phyloP scores from a whole-genome alignment of 2,329 filamentous ascomycete species.

The Claviceps capensis region DNA sequence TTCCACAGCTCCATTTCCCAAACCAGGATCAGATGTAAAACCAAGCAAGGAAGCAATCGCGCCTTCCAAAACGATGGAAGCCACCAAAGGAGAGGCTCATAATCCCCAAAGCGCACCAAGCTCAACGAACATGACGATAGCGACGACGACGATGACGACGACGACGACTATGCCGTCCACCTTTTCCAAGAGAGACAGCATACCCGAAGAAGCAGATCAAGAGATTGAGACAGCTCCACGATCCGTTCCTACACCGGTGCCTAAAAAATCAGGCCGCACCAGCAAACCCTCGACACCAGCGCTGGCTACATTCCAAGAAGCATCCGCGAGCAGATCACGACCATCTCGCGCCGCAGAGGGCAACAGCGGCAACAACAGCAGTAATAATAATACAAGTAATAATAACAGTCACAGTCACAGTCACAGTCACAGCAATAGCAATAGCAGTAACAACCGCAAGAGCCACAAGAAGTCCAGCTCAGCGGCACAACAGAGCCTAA shows the following conservation, averaged over 20 bases:
- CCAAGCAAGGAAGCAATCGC: constrained; percentile 32
- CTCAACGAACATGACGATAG: constrained; percentile 10
- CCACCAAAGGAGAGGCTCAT: constrained; percentile 21
- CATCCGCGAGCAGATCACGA: constrained; percentile 30
- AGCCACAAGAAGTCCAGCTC: constrained; percentile 44
- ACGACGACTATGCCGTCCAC: constrained; percentile 4
- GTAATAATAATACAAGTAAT: neutral
- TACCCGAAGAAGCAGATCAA: constrained; percentile 21
- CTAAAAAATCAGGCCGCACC: constrained; percentile 51
- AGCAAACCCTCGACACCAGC: constrained; percentile 55
- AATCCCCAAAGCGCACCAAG: constrained; percentile 12
- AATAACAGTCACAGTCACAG: neutral
- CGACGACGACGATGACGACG: constrained; percentile 12
- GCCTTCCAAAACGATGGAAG: constrained; percentile 17
- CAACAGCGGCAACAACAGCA: constrained; percentile 7
- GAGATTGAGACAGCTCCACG: constrained; percentile 26
- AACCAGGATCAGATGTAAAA: constrained; percentile 31
- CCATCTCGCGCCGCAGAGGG: constrained; percentile 32
- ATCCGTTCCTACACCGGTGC: constrained; percentile 30
- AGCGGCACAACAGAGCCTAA: constrained; percentile 21
- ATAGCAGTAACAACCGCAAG: constrained; percentile 30
- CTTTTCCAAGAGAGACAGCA: constrained; percentile 30
- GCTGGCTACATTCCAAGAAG: constrained; percentile 44
- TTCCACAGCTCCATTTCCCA: constrained; percentile 16
- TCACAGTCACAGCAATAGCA: neutral